These are phyloP conservation scores for Tuber microsphaerosporum DNA, from an alignment of 495 filamentous ascomycete species.

Conservation along the genomic window DNA sequence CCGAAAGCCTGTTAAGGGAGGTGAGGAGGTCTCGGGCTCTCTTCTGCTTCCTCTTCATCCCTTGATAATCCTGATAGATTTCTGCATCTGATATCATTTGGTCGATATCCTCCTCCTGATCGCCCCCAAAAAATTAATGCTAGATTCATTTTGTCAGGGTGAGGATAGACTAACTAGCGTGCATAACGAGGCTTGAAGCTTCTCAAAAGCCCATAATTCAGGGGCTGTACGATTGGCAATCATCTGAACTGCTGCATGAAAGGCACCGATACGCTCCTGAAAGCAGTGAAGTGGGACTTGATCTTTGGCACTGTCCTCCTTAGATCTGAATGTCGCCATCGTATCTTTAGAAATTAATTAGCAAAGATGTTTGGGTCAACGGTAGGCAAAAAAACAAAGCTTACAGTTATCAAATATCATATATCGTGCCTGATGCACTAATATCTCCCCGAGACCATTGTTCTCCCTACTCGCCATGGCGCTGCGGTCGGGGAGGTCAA, in stretches of 20 bases:
- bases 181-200: neutral
- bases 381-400: too few relatives aligned
- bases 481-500: too few relatives aligned
- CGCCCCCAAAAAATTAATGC: neutral
- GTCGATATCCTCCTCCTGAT: neutral
- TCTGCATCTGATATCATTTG: neutral
- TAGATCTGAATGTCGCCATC: neutral
- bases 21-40: too few relatives aligned
- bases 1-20: too few relatives aligned
- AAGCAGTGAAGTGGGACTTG: neutral
- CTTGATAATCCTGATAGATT: too few relatives aligned
- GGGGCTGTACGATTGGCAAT: neutral
- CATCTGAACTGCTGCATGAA: neutral
- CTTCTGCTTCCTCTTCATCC: too few relatives aligned
- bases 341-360: neutral
- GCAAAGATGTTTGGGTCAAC: too few relatives aligned
- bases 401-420: too few relatives aligned
- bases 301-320: neutral
- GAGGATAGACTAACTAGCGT: neutral
- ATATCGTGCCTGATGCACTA: too few relatives aligned
- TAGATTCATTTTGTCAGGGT: neutral
- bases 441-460: too few relatives aligned
- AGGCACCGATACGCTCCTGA: slow-evolving; percentile 1
- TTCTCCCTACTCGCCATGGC: too few relatives aligned
- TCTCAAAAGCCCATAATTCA: neutral